Evolutionary conservation across 2,329 filamentous ascomycete species (phyloP), one percentile per base, ranked within the genome.

Genomic region (Alternaria atra): DNA sequence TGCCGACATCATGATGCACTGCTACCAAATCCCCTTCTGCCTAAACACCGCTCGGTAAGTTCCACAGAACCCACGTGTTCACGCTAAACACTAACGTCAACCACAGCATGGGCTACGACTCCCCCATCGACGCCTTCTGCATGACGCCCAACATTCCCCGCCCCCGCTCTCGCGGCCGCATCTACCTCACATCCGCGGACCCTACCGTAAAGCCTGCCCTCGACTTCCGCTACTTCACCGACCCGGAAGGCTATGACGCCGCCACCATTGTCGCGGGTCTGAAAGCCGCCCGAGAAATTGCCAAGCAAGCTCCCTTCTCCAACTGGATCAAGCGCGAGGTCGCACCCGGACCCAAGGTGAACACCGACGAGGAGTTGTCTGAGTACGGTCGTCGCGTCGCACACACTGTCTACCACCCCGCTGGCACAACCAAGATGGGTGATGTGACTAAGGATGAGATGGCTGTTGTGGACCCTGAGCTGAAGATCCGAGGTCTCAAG

Each of bases 1-100:
- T 56, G 91, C 91, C 65, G 93, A 97, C 75, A 82, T 96, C 73
- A 97, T 97, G 93, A 95, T 95, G 91, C 93, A 97, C 83, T 97
- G 93, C 86, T 97, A 97, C 84, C 93, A 97, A 81, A 96, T 97
- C 69, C 93, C 93, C 55, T 97, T 97, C 81, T 91, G 90, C 64
- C 87, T 93, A 69, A 97, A 97, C 85, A 97, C 93, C 1, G 82
- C 86, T 56, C 89, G 91, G 77, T 79, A 75, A 67, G 73, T 46
- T 50, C 32, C 10, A 30, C 34, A 5, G 20, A 8, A 30, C 17
- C 52, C 35, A 13, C 20, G 15, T 25, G 6, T 34, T 39, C 4
- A 4, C n/a, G 20, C 17, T n/a, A 12, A 23, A 58, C 32, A 61
- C 66, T 67, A 59, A 66, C 52, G 54, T 9, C 6, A 20, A 1